Conservation (phyloP, 2,329 filamentous ascomycete species). For the Ascocoryne sarcoides region DNA sequence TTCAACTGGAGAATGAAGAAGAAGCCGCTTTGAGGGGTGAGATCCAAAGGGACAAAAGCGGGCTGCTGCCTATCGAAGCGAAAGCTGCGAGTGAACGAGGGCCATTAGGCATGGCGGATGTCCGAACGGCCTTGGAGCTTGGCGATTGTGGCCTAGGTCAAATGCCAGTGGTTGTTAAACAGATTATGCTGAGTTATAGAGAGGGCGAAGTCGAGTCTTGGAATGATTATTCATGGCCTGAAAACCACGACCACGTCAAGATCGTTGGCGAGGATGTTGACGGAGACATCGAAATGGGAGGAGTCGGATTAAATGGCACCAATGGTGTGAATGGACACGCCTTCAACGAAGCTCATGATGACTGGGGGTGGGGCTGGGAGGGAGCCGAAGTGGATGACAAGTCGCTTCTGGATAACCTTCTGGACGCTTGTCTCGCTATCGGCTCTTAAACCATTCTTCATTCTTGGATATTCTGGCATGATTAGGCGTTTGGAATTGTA, state of each 20-base stretch:
- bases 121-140: slow-evolving; percentile 67
- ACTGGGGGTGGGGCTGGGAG: slow-evolving; percentile 52
- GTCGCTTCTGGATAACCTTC: slow-evolving; percentile 43
- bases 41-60: slow-evolving; percentile 63
- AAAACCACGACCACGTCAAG: slow-evolving; percentile 27
- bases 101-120: slow-evolving; percentile 67
- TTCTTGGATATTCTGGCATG: slow-evolving; percentile 5
- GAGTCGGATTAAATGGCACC: slow-evolving; percentile 25
- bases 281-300: slow-evolving; percentile 27
- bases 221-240: slow-evolving; percentile 43
- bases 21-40: slow-evolving; percentile 64
- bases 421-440: slow-evolving; percentile 33
- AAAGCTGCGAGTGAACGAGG: slow-evolving; percentile 65
- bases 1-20: slow-evolving; percentile 69
- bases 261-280: slow-evolving; percentile 28
- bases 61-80: slow-evolving; percentile 71
- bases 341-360: slow-evolving; percentile 45
- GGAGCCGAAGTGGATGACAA: slow-evolving; percentile 46
- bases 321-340: slow-evolving; percentile 46
- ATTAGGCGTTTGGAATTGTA: slow-evolving; percentile 15
- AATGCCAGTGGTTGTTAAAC: slow-evolving; percentile 66
- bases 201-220: slow-evolving; percentile 68
- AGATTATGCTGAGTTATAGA: slow-evolving; percentile 61
- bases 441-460: slow-evolving; percentile 12
- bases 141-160: slow-evolving; percentile 67